Evolutionary conservation across 2,329 filamentous ascomycete genomes (phyloP), one percentile per base, ranked within the genome.

Genomic region (Hortaea sp.): DNA sequence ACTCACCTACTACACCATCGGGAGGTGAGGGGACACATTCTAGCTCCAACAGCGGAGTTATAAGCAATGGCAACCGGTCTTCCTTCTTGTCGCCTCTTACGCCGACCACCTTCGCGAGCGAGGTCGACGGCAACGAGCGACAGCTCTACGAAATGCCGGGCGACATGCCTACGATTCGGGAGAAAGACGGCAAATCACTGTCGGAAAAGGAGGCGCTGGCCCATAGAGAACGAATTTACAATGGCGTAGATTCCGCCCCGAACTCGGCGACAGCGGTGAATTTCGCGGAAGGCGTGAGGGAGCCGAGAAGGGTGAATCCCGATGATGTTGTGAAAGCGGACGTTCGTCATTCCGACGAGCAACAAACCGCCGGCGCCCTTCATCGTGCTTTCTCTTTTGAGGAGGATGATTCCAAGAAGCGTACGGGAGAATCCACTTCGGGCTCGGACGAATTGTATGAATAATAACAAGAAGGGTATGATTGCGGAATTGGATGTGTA

Each of bases 161-260:
- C 1, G 75, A 76, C 7, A 73, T 79, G 59, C 74, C 73, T 11
- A 68, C 70, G 38, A 69, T 72, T 45, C 73, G 71, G 49, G 69
- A 74, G 58, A 71, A 70, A 41, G 71, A 66, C 42, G 69, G 70
- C 29, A 66, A 65, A 12, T 63, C 69, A 48, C 57, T 73, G 32
- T 66, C 64, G 13, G 71, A 74, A 56, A 74, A 74, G 51, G 69
- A 74, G 47, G 66, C 68, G 32, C 66, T 73, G 60, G 59, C 66
- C 48, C 60, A 66, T 13, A 63, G 71, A 12, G 70, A 73, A 55
- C 59, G 60, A 47, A 57, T 65, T 41, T 70, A 70, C 55, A 73
- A 74, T 42, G 71, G 71, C 10, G 58, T 70, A 2, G 66, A 69
- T 46, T 59, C 59, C 11, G 20, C 45, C 12, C 49, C 53, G 11